phyloP scores from a whole-genome alignment of 2,329 filamentous ascomycete genomes.

The Huntiella moniliformis region DNA sequence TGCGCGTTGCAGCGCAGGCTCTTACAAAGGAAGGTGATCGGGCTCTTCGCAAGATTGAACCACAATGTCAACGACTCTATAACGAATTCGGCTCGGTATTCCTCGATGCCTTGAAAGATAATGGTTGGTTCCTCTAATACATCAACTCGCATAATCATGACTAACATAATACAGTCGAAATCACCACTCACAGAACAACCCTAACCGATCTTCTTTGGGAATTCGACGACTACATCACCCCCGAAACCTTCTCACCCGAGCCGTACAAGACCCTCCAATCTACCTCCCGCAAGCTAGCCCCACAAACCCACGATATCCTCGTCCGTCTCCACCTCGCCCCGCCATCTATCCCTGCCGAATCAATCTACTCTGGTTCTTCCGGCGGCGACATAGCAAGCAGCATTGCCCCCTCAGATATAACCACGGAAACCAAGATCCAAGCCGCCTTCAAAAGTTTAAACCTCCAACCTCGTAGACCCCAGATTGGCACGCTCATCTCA shows the following conservation, averaged over 20 bases:
- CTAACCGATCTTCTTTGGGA: slow-evolving; percentile 35
- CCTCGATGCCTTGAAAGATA: slow-evolving; percentile 31
- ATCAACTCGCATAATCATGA: not conserved
- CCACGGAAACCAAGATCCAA: too few species aligned
- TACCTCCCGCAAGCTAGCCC: slow-evolving; percentile 28
- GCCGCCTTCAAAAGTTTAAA: not conserved
- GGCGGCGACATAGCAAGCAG: slow-evolving; percentile 1
- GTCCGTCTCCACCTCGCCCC: slow-evolving; percentile 31
- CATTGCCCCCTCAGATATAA: not conserved
- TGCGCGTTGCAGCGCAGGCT: slow-evolving; percentile 31
- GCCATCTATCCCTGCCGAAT: not conserved
- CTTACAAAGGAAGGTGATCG: slow-evolving; percentile 30
- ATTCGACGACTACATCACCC: slow-evolving; percentile 35
- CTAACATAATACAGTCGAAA: slow-evolving; percentile 23
- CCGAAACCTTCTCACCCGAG: slow-evolving; percentile 29
- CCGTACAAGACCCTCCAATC: slow-evolving; percentile 31
- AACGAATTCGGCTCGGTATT: slow-evolving; percentile 32
- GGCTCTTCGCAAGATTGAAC: slow-evolving; percentile 31
- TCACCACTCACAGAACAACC: slow-evolving; percentile 27
- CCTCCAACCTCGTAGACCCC: slow-evolving; percentile 4
- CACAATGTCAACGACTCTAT: slow-evolving; percentile 28
- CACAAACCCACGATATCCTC: slow-evolving; percentile 30
- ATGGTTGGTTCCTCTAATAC: slow-evolving; percentile 23
- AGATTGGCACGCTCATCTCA: not conserved
- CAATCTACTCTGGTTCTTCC: slow-evolving; percentile 6